Percentiles rank a stretch among this genome's conserved stretches.
phyloP scores from a whole-genome alignment of 2,329 filamentous ascomycete genomes.

The Beauveria sp. region DNA sequence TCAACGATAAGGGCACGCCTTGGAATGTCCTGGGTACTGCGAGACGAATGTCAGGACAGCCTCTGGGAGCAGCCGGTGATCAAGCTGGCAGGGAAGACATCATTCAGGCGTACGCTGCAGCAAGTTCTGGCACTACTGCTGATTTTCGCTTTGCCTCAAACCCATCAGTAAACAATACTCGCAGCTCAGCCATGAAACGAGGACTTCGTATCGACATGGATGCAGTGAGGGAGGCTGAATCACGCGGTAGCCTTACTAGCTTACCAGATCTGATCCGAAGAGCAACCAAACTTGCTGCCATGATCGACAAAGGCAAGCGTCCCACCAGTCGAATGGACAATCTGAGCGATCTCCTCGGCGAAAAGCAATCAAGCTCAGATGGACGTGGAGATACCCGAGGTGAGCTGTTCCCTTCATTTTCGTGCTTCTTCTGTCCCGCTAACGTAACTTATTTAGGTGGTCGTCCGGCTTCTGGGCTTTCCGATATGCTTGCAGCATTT shows the following conservation, averaged over 20 bases:
- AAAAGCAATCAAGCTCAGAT: slow-evolving; percentile 31
- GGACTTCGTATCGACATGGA: slow-evolving; percentile 77
- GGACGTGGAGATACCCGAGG: slow-evolving; percentile 33
- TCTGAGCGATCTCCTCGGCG: slow-evolving; percentile 42
- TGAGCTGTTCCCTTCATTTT: slow-evolving; percentile 20
- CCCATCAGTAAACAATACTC: slow-evolving; percentile 28
- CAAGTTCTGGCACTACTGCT: slow-evolving; percentile 36
- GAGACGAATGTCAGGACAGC: neutral
- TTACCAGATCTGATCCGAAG: slow-evolving; percentile 83
- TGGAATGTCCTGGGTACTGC: neutral
- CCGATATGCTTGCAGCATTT: slow-evolving; percentile 60
- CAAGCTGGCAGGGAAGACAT: slow-evolving; percentile 20
- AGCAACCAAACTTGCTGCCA: slow-evolving; percentile 77
- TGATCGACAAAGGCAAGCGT: slow-evolving; percentile 74
- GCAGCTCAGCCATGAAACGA: slow-evolving; percentile 46
- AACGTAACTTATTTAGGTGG: slow-evolving; percentile 28
- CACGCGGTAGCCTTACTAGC: slow-evolving; percentile 83
- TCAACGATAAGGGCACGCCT: slow-evolving; percentile 14
- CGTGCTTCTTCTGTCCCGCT: slow-evolving; percentile 10
- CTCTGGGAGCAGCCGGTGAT: slow-evolving; percentile 11
- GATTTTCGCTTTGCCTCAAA: slow-evolving; percentile 20
- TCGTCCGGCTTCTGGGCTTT: slow-evolving; percentile 46
- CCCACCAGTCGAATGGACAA: slow-evolving; percentile 53
- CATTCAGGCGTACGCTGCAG: slow-evolving; percentile 42
- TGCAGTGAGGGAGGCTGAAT: slow-evolving; percentile 72